Conservation (phyloP, 2,329 filamentous ascomycete species). For the Fusarium subtropicale region DNA sequence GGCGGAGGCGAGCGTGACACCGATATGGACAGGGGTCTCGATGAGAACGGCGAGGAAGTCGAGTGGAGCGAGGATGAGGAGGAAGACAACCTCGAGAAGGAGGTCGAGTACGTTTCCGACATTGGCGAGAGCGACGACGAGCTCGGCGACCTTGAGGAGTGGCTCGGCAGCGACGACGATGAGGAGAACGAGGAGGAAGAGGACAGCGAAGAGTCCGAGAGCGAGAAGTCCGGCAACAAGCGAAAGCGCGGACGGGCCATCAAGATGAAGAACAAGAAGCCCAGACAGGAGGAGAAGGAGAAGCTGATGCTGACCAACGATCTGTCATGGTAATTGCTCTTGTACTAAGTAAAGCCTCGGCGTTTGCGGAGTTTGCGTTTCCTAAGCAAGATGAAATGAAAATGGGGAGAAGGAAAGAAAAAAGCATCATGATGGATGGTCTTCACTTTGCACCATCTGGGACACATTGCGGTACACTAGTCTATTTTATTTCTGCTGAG, state of each 20-base stretch:
- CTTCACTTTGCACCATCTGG: not conserved
- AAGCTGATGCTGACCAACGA: conserved; percentile 58
- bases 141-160: conserved; percentile 86
- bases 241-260: conserved; percentile 63
- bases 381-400: conserved; percentile 11
- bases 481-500: conserved; percentile 10
- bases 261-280: conserved; percentile 60
- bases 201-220: conserved; percentile 68
- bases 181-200: conserved; percentile 70
- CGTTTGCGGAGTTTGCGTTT: conserved; percentile 45
- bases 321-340: conserved; percentile 53
- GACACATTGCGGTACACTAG: conserved; percentile 5
- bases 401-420: conserved; percentile 10
- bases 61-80: conserved; percentile 76
- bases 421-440: conserved; percentile 1
- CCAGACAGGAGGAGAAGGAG: conserved; percentile 72
- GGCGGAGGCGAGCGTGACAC: conserved; percentile 86
- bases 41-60: conserved; percentile 77
- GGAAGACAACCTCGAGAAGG: conserved; percentile 78
- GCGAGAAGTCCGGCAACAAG: conserved; percentile 67
- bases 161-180: conserved; percentile 80
- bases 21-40: conserved; percentile 88
- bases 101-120: conserved; percentile 94
- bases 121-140: conserved; percentile 86
- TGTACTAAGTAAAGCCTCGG: conserved; percentile 26